Evolutionary conservation across 768 basidiomycete genomes (phyloP), one percentile per base, ranked within the genome.

Genomic region (Rhizopogon rudus): DNA sequence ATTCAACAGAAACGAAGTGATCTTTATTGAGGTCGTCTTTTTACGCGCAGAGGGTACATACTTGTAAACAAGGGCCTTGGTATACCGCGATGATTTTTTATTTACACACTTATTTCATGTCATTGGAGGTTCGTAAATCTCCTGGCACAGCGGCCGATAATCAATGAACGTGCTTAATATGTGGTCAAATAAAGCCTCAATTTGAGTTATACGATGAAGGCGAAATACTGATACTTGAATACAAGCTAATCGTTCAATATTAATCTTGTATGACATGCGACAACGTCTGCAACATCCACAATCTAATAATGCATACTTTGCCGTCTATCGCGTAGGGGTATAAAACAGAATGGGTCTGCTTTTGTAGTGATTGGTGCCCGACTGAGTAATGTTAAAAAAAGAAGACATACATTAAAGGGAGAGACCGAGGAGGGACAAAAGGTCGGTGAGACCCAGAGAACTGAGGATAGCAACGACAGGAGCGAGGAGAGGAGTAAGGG

Each of bases 391-490:
- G 6, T 9, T 14, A 25, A 16, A 2, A 44, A 17, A 10, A 31
- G 9, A 29, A 33, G 3, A 43, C 54, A 53, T 25, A 56, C 55
- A 54, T 58, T 44, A 67, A 29, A 49, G 4, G 13, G 16, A 29
- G 53, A 71, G 44, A 43, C 57, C 61, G 52, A 73, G 58, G 55
- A 71, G 25, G 54, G 52, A 53, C 45, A 63, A 46, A 54, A 73
- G 40, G 29, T 52, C 44, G 22, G 44, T 48, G 40, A 66, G 52
- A 44, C 59, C 55, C 46, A 74, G 66, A 16, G 43, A 48, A 40
- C 57, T 12, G 48, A 73, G 54, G 52, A 70, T 51, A 20, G 53
- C 22, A 12, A 60, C 13, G 50, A 65, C 54, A 17, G 51, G 52
- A 12, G 51, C 44, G 39, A 73, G 28, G 45, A 67, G 46, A 44